Evolutionary conservation across 129 eudicot species (phyloP), one percentile per base, ranked within the genome.

Genomic region (Flaveria robusta): DNA sequence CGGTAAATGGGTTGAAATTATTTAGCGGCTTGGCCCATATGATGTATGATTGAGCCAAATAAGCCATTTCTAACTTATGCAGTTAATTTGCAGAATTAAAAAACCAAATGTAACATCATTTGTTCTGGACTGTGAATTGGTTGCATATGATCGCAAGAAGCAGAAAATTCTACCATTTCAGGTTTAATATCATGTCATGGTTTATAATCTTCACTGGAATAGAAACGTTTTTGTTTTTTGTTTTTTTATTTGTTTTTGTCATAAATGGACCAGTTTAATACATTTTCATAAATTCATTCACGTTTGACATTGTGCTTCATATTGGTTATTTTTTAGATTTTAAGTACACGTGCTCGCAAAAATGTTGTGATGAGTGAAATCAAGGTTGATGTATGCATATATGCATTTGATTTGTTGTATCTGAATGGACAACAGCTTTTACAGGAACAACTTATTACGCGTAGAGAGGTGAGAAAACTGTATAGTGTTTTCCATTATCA

Each of bases 311-410:
- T 51, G 23, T 37, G 49, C 70, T 71, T 47, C 42, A 31, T 65
- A 14, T 58, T 78, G 62, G 16, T 16, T 10, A 2, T 31, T 37
- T 41, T 31, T 19, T 15, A 92, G 97, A 74, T 83, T 34, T 86
- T 93, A 47, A 93, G 88, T 66, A 93, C 95, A 45, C 97, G 97
- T 66, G 92, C 98, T 56, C 92, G 98, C 34, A 93, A 93, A 85
- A 93, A 93, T 80, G 97, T 93, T 23, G 86, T 71, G 42, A 82
- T 85, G 72, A 90, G 87, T 72, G 97, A 93, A 31, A 90, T 93
- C 42, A 88, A 90, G 84, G 91, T 93, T 70, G 84, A 93, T 20
- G 98, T 93, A 68, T 88, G 97, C 89, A 86, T 93, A 59, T 88
- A 45, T 77, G 96, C 98, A 47, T 93, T 93, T 64, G 98, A 93